Base-by-base conservation (phyloP, 257 asterid species). In the Ilex asprella region DNA sequence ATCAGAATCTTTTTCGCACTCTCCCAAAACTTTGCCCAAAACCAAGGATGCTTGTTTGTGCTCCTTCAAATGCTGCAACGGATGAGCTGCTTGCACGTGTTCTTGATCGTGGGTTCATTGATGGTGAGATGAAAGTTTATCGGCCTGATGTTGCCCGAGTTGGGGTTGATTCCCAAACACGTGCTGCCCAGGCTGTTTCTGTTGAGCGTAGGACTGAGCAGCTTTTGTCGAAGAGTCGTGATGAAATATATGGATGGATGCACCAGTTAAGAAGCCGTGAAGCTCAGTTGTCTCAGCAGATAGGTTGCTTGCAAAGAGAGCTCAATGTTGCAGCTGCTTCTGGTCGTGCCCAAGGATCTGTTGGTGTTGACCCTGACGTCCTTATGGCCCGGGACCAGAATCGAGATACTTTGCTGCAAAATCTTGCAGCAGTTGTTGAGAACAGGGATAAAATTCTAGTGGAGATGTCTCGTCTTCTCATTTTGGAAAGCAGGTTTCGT, bases 1-100 rank as follows among this genome's bases (percentile, higher is more conserved):
- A 93, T 82, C 97, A 89, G 73, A 89, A 87, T 79, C 95, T 93
- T 47, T 87, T 83, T 64, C 87, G 99, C 59, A 93, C 96, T 51
- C 96, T 93, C 70, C 99, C 99, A 3, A 93, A 89, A 78, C 89
- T 93, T 31, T 93, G 99, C 71, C 99, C 99, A 6, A 93, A 93
- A 75, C 99, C 99, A 55, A 84, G 97, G 75, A 93, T 93, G 99
- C 99, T 93, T 14, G 99, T 93, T 21, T 93, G 99, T 74, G 99
- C 99, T 67, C 99, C 99, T 62, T 93, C 99, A 43, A 93, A 93
- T 79, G 96, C 99, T 41, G 99, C 99, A 41, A 93, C 99, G 51
- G 99, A 93, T 64, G 99, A 93, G 76, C 75, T 93, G 70, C 94
- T 93, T 67, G 62, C 99, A 14, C 95, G 99, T 78, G 99, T 93